Percentiles rank a stretch among this genome's conserved stretches.
Evolutionary conservation across 495 filamentous ascomycete genomes (phyloP).

Genomic region (Penicillium odoratum): DNA sequence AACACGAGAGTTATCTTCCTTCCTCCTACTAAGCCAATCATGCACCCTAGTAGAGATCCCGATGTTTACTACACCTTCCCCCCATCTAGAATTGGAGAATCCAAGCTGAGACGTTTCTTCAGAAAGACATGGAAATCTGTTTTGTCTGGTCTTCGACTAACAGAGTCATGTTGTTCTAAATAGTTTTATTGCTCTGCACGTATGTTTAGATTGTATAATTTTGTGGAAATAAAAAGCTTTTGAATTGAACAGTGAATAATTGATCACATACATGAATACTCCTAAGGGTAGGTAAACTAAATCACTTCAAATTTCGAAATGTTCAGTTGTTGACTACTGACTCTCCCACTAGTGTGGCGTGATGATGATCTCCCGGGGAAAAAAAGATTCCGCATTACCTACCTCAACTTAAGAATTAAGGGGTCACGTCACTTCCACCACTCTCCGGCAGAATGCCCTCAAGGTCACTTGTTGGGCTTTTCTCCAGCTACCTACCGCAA

Average conservation of each 20-base stretch:
- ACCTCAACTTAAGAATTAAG: constrained; percentile 10
- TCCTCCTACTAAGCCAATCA: not conserved
- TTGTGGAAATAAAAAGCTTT: no score
- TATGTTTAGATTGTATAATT: no score
- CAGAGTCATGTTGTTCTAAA: not conserved
- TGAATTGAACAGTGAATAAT: no score
- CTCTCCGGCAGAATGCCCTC: constrained; percentile 9
- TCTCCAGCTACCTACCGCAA: constrained; percentile 21
- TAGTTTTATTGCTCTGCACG: no score
- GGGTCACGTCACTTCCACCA: constrained; percentile 17
- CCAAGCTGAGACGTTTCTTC: not conserved
- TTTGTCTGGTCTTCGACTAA: not conserved
- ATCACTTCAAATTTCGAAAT: no score
- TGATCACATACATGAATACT: no score
- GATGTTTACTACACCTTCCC: constrained; percentile 1
- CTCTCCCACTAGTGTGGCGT: not conserved
- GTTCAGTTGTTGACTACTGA: no score
- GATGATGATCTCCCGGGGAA: not conserved
- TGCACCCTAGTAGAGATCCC: not conserved
- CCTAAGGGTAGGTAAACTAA: no score
- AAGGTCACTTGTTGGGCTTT: no score
- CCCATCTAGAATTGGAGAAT: not conserved
- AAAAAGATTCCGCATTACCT: not conserved
- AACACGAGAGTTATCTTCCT: no score
- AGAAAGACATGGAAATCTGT: not conserved